These are phyloP conservation scores for Candida piceae DNA, from an alignment of 805 yeast genomes.

Conservation along the genomic window DNA sequence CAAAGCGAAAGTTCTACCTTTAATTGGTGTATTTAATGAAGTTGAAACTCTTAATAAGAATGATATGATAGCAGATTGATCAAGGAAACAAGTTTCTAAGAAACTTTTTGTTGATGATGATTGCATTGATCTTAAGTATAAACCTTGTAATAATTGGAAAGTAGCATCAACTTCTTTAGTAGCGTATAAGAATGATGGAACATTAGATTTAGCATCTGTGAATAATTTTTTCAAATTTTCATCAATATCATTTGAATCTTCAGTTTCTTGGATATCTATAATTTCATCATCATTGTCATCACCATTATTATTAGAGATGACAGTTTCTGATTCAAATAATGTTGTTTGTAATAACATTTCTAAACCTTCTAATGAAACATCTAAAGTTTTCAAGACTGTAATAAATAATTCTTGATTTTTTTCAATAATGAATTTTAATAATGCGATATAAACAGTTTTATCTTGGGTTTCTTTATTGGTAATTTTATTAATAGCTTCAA, in stretches of 20 bases:
- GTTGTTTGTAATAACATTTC: constrained; percentile 71
- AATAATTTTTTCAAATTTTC: constrained; percentile 16
- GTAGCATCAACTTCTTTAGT: constrained; percentile 29
- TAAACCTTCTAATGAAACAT: constrained; percentile 38
- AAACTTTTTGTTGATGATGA: constrained; percentile 12
- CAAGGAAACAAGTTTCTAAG: constrained; percentile 15
- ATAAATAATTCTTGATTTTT: constrained; percentile 35
- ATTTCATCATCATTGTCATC: constrained; percentile 26
- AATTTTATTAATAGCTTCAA: constrained; percentile 18
- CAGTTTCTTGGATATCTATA: constrained; percentile 23
- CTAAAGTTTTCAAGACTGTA: constrained; percentile 32
- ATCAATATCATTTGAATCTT: constrained; percentile 20
- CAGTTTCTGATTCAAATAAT: constrained; percentile 26
- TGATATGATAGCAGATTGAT: constrained; percentile 37
- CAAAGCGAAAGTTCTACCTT: constrained; percentile 49
- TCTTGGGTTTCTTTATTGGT: constrained; percentile 7
- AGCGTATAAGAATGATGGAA: constrained; percentile 33
- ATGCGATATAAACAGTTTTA: constrained; percentile 25
- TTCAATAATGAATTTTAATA: constrained; percentile 34
- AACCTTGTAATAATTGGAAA: constrained; percentile 37
- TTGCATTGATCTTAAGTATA: constrained; percentile 41
- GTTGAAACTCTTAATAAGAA: constrained; percentile 54
- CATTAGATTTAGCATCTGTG: constrained; percentile 9
- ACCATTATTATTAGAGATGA: constrained; percentile 18
- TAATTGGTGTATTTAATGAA: constrained; percentile 54